Base-by-base conservation (phyloP, 2,329 filamentous ascomycete genomes). In the Diaporthe humulicola region DNA sequence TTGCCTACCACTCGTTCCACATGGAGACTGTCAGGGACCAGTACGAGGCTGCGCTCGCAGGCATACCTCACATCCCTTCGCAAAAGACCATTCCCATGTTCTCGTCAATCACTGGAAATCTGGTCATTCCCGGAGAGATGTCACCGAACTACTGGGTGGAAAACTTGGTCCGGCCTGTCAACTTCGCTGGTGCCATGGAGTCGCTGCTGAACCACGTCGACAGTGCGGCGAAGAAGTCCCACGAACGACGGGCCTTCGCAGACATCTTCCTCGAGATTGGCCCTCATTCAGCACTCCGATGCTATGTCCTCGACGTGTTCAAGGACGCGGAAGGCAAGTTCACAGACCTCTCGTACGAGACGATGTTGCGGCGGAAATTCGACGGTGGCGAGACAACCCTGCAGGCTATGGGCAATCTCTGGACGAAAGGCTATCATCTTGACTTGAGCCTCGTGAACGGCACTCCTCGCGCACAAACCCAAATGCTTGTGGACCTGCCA, bases 321-420 rank as follows among this genome's bases (percentile, higher is more conserved):
- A 42, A 56, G 33, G 54, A 25, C 45, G 42, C 6, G 2, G 48
- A 52, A 12, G 42, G 9, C 10, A 73, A 56, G 12, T 73, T 66
- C 25, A 64, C 40, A 0, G 57, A 73, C 22, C 19, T 73, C 1
- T 66, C 58, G 9, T 89, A 88, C 71, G 81, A 82, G 10, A 83
- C 86, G 1, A 82, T 83, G 0, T 86, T 93, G 2, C 78, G 88
- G 2, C 87, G 90, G 40, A 87, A 89, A 30, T 87, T 89, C 70
- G 83, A 88, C 69, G 86, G 87, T 1, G 86, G 87, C 1, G 83
- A 86, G 25, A 83, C 84, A 0, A 84, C 86, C 1, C 79, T 87
- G 40, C 85, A 88, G 40, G 79, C 87, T 1, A 87, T 87, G 1
- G 85, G 82, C 1, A 82, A 79, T 0, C 79, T 90, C 5, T 88